These are phyloP conservation scores for Leccinum arenicola DNA, from an alignment of 768 basidiomycete species.

Conservation along the genomic window DNA sequence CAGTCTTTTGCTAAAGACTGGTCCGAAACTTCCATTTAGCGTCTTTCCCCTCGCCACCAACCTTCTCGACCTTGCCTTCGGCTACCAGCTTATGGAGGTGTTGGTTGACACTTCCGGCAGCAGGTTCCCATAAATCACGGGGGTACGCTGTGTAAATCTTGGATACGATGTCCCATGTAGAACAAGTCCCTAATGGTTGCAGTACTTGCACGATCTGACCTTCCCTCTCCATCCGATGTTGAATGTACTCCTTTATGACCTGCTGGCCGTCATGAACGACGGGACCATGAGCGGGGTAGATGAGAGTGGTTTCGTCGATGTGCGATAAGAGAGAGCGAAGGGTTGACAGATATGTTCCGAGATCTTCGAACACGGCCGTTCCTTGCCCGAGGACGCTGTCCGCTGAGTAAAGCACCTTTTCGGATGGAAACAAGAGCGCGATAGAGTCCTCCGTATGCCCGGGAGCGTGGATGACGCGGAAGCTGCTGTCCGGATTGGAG, in stretches of 20 bases:
- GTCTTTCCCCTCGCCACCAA: constrained; percentile 52
- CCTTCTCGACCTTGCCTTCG: constrained; percentile 54
- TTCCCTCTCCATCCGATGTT: constrained; percentile 81
- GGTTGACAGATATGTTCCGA: constrained; percentile 64
- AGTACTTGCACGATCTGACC: constrained; percentile 64
- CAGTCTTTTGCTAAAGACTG: constrained; percentile 2
- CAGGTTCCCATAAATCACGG: constrained; percentile 65
- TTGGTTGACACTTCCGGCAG: constrained; percentile 62
- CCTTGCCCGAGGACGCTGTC: constrained; percentile 92
- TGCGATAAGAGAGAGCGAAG: constrained; percentile 53
- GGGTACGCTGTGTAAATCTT: constrained; percentile 74
- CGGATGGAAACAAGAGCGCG: constrained; percentile 63
- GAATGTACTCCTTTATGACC: constrained; percentile 68
- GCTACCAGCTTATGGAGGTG: constrained; percentile 72
- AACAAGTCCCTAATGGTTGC: constrained; percentile 40
- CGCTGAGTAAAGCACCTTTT: constrained; percentile 80
- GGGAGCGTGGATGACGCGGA: constrained; percentile 79
- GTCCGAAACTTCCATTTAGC: constrained; percentile 43
- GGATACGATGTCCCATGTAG: constrained; percentile 64
- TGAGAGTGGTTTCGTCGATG: constrained; percentile 40
- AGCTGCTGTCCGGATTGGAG: constrained; percentile 14
- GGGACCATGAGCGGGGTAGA: constrained; percentile 93
- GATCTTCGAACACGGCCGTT: constrained; percentile 85
- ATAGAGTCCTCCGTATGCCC: constrained; percentile 91
- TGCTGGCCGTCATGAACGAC: constrained; percentile 61